phyloP scores from a whole-genome alignment of 1,284 basidiomycete genomes.

The Omphalotus olearius region DNA sequence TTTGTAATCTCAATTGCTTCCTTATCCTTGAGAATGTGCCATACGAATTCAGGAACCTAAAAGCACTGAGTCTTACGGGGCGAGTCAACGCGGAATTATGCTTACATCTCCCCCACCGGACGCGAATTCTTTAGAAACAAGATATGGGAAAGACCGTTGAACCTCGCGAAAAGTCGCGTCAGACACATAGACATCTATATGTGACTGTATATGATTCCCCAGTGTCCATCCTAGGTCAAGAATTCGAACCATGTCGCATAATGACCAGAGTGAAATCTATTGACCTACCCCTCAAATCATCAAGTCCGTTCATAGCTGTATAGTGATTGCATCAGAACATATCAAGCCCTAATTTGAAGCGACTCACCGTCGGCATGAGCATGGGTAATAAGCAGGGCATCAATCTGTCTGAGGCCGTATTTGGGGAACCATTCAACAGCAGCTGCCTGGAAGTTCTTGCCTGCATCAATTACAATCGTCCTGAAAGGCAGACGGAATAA shows the following conservation, averaged over 20 bases:
- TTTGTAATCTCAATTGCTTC: constrained; percentile 61
- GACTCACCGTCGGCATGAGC: constrained; percentile 71
- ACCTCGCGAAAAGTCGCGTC: constrained; percentile 62
- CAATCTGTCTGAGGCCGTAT: constrained; percentile 67
- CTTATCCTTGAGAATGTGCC: constrained; percentile 70
- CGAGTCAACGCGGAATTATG: constrained; percentile 7
- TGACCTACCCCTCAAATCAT: constrained; percentile 70
- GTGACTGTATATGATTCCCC: constrained; percentile 55
- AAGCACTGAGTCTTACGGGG: not conserved
- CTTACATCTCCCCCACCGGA: constrained; percentile 76
- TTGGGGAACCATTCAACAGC: constrained; percentile 80
- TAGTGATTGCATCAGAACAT: constrained; percentile 13
- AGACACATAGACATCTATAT: constrained; percentile 73
- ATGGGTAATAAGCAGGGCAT: constrained; percentile 77
- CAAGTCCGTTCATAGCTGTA: constrained; percentile 77
- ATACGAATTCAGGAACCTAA: constrained; percentile 73
- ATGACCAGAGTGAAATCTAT: constrained; percentile 9
- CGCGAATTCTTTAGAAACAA: constrained; percentile 69
- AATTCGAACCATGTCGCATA: constrained; percentile 12
- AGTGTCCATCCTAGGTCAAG: constrained; percentile 66
- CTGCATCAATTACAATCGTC: constrained; percentile 75
- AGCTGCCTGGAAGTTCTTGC: constrained; percentile 75
- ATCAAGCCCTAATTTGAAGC: constrained; percentile 5
- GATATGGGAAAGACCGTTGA: constrained; percentile 69
- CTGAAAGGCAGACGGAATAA: constrained; percentile 27